These are phyloP conservation scores for Lumnitzera littorea DNA, from an alignment of 345 rosid genomes.

Conservation along the genomic window DNA sequence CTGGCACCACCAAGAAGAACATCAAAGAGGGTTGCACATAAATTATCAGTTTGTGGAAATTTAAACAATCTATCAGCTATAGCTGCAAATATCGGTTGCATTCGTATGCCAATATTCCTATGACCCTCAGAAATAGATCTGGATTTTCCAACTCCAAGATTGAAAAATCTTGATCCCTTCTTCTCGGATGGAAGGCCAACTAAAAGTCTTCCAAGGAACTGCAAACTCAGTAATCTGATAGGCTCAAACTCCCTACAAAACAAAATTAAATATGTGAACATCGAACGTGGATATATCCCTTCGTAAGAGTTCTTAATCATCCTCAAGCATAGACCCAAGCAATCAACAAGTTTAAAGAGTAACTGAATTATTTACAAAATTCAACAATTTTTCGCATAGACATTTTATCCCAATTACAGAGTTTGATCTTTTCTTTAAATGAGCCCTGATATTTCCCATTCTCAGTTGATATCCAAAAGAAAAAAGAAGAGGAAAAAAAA, in stretches of 20 bases:
- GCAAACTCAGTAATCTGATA: conserved; percentile 87
- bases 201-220: conserved; percentile 84
- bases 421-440: too few species aligned
- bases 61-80: conserved; percentile 73
- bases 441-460: too few species aligned
- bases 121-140: conserved; percentile 51
- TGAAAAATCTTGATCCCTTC: conserved; percentile 76
- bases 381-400: too few species aligned
- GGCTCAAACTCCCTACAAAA: conserved; percentile 76
- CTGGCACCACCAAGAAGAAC: conserved; percentile 99
- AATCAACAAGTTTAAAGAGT: too few species aligned
- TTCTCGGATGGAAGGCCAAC: conserved; percentile 84
- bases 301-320: background rate
- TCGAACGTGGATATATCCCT: background rate
- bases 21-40: conserved; percentile 87
- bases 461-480: too few species aligned
- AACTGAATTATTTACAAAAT: too few species aligned
- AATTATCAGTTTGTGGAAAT: conserved; percentile 75
- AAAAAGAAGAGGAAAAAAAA: too few species aligned
- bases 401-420: too few species aligned
- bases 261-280: background rate
- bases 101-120: conserved; percentile 48
- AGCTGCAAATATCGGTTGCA: conserved; percentile 60
- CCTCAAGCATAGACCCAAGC: too few species aligned
- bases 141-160: conserved; percentile 68